phyloP scores from a whole-genome alignment of 257 asterid genomes.

The Cordia subcordata region DNA sequence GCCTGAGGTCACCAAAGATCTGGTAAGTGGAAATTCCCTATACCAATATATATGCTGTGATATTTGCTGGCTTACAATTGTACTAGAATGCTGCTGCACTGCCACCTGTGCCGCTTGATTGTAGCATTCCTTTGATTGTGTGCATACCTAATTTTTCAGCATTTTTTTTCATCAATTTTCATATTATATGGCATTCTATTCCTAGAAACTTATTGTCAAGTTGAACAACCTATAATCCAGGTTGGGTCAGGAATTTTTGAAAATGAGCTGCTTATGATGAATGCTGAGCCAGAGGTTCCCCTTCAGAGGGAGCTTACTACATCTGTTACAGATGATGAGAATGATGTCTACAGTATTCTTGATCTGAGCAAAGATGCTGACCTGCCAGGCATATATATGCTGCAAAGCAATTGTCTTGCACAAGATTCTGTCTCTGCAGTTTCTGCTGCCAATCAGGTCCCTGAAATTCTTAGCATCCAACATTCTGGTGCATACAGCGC shows the following conservation, averaged over 20 bases:
- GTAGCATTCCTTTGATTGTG: neutral
- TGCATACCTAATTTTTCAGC: neutral
- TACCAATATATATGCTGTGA: neutral
- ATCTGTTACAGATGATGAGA: constrained; percentile 9
- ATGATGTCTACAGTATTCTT: constrained; percentile 7
- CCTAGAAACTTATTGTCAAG: neutral
- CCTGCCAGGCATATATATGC: constrained; percentile 11
- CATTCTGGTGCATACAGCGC: constrained; percentile 15
- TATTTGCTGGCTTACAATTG: neutral
- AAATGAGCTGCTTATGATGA: constrained; percentile 23
- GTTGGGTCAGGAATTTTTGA: constrained; percentile 16
- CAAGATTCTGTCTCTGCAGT: constrained; percentile 15
- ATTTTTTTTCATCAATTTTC: neutral
- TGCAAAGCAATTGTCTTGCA: constrained; percentile 10
- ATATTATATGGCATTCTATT: neutral
- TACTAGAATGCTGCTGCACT: neutral
- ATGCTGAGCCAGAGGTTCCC: constrained; percentile 36
- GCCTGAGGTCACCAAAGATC: constrained; percentile 42
- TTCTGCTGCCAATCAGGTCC: constrained; percentile 25
- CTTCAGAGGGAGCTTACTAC: constrained; percentile 30
- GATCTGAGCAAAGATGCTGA: constrained; percentile 14
- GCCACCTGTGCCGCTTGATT: too few relatives aligned
- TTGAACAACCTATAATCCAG: constrained; percentile 24
- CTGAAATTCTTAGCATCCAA: constrained; percentile 10
- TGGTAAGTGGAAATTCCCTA: constrained; percentile 34